phyloP scores from a whole-genome alignment of 352 stramenopile genomes.

The Phytophthora niederhauseri region DNA sequence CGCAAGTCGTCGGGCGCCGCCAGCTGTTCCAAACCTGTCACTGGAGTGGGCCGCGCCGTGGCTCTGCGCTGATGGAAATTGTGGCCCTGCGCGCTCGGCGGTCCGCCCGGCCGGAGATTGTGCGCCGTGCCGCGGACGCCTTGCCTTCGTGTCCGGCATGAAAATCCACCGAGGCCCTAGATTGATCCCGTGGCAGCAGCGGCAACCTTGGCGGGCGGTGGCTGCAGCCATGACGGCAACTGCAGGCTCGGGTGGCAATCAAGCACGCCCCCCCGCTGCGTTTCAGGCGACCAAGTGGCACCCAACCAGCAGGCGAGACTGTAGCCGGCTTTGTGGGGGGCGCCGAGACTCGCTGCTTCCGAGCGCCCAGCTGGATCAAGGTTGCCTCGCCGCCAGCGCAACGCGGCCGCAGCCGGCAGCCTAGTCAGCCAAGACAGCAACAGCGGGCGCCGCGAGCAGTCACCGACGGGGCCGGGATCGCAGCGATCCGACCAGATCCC shows the following conservation, averaged over 20 bases:
- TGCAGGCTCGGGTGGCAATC: background rate
- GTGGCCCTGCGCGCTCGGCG: slow-evolving; percentile 12
- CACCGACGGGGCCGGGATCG: background rate
- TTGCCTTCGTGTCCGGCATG: background rate
- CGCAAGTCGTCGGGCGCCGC: slow-evolving; percentile 4
- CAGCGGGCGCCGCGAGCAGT: slow-evolving; percentile 4
- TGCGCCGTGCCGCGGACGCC: background rate
- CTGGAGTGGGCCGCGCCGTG: slow-evolving; percentile 17
- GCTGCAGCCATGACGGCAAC: background rate
- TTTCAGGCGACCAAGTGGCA: slow-evolving; percentile 1
- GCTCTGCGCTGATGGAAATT: slow-evolving; percentile 29
- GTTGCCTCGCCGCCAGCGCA: slow-evolving; percentile 6
- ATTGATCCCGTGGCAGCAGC: background rate
- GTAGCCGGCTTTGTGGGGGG: slow-evolving; percentile 10
- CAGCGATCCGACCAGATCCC: slow-evolving; percentile 35
- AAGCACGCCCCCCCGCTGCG: background rate
- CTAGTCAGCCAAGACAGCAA: slow-evolving; percentile 6
- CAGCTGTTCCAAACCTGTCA: slow-evolving; percentile 39
- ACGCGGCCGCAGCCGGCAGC: slow-evolving; percentile 6
- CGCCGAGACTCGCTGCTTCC: slow-evolving; percentile 16
- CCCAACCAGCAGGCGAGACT: slow-evolving; percentile 27
- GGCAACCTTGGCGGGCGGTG: background rate
- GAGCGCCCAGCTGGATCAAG: slow-evolving; percentile 15
- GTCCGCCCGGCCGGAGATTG: background rate
- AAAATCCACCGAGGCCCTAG: slow-evolving; percentile 26